Evolutionary conservation across 176 grass and related monocot species (phyloP).

Genomic region (Zea luxurians): DNA sequence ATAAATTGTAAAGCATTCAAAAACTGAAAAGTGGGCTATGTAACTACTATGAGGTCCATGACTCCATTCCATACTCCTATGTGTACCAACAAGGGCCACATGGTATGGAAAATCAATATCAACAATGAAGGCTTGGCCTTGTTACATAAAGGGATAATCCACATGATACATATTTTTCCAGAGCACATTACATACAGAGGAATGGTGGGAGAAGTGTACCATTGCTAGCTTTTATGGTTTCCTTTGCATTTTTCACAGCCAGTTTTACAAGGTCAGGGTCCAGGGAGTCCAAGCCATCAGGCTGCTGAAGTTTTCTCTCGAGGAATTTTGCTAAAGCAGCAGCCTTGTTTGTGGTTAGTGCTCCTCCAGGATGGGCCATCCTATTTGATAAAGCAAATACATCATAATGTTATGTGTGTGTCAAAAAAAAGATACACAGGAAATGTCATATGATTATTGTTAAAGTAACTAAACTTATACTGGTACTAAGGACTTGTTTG

Average conservation of each 20-base stretch:
- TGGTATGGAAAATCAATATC: background rate
- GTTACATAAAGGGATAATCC: background rate
- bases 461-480: background rate
- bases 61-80: slow-evolving; percentile 15
- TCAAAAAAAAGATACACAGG: background rate
- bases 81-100: slow-evolving; percentile 18
- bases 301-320: slow-evolving; percentile 91
- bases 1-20: slow-evolving; percentile 20
- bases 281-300: slow-evolving; percentile 78
- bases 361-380: slow-evolving; percentile 85
- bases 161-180: slow-evolving; percentile 8
- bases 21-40: background rate
- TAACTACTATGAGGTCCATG: background rate
- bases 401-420: background rate
- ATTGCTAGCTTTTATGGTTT: slow-evolving; percentile 67
- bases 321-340: slow-evolving; percentile 96
- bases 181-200: background rate
- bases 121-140: background rate
- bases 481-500: background rate
- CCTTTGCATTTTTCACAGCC: slow-evolving; percentile 81
- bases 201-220: slow-evolving; percentile 40
- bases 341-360: slow-evolving; percentile 95
- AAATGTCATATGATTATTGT: background rate
- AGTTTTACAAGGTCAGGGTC: slow-evolving; percentile 82
- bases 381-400: slow-evolving; percentile 46